These are phyloP conservation scores for Garcia nutans DNA, from an alignment of 345 rosid species.

Conservation along the genomic window DNA sequence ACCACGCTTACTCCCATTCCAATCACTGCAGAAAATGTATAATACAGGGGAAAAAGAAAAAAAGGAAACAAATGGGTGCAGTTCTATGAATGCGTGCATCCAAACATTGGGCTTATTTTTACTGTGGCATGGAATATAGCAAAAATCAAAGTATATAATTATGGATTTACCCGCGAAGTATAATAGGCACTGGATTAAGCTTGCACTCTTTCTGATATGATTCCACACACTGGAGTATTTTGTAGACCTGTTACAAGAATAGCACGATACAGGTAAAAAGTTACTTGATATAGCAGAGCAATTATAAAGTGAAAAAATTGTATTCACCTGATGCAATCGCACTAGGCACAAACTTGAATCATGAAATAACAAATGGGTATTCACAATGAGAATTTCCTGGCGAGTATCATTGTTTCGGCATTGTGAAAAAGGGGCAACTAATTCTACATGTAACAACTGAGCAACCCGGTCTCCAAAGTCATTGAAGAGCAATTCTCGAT, in stretches of 20 bases:
- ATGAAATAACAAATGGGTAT: conserved; percentile 89
- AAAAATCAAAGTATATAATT: conserved; percentile 18
- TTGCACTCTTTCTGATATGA: conserved; percentile 66
- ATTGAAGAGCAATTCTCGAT: conserved; percentile 65
- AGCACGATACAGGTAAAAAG: background rate
- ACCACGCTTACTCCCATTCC: conserved; percentile 99
- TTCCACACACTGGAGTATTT: conserved; percentile 73
- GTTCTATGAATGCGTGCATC: background rate
- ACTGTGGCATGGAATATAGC: background rate
- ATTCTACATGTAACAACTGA: conserved; percentile 65
- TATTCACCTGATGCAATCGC: conserved; percentile 77
- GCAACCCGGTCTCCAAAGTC: conserved; percentile 82
- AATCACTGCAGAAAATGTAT: conserved; percentile 55
- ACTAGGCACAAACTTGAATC: conserved; percentile 63
- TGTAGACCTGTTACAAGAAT: conserved; percentile 59
- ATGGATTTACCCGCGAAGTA: conserved; percentile 64
- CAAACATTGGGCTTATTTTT: background rate
- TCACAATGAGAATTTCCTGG: conserved; percentile 82
- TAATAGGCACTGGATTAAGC: conserved; percentile 57
- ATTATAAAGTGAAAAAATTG: background rate
- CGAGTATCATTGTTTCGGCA: conserved; percentile 24
- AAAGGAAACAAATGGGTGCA: conserved; percentile 8
- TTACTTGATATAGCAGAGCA: background rate
- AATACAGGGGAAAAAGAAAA: background rate
- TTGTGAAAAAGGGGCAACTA: conserved; percentile 43